Evolutionary conservation across 1,139 yeast species (phyloP).

Genomic region (Schwanniomyces etchellsii): DNA sequence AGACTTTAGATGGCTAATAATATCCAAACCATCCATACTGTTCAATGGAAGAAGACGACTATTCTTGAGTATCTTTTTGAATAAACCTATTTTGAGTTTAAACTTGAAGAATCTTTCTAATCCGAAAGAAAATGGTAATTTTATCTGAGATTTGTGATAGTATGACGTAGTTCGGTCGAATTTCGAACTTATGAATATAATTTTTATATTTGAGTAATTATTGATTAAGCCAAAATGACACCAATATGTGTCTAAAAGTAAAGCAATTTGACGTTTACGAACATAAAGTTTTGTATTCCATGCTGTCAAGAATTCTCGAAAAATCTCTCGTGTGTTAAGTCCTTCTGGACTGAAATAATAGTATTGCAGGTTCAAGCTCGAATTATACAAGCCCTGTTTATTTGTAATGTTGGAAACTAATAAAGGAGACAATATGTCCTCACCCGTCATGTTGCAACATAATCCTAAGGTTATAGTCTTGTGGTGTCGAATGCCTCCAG

Average conservation of each 20-base stretch:
- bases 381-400: slow-evolving; percentile 4
- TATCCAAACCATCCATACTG: slow-evolving; percentile 2
- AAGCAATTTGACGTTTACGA: slow-evolving; percentile 7
- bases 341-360: slow-evolving; percentile 11
- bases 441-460: slow-evolving; percentile 13
- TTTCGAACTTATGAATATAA: slow-evolving; percentile 12
- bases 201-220: slow-evolving; percentile 13
- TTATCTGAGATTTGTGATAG: slow-evolving; percentile 5
- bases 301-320: slow-evolving; percentile 7
- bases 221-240: slow-evolving; percentile 10
- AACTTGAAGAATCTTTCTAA: slow-evolving; percentile 12
- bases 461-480: slow-evolving; percentile 13
- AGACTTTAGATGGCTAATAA: slow-evolving; percentile 3
- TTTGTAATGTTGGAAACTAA: slow-evolving; percentile 10
- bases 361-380: slow-evolving; percentile 1
- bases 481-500: slow-evolving; percentile 5
- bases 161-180: slow-evolving; percentile 12
- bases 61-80: slow-evolving; percentile 9
- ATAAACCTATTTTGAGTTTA: slow-evolving; percentile 8
- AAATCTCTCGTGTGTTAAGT: slow-evolving; percentile 8
- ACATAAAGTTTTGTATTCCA: slow-evolving; percentile 9
- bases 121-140: slow-evolving; percentile 19
- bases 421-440: slow-evolving; percentile 14
- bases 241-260: slow-evolving; percentile 11
- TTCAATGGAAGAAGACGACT: slow-evolving; percentile 1